These are phyloP conservation scores for Sicyos baderoa DNA, from an alignment of 306 rosid species.

Conservation along the genomic window DNA sequence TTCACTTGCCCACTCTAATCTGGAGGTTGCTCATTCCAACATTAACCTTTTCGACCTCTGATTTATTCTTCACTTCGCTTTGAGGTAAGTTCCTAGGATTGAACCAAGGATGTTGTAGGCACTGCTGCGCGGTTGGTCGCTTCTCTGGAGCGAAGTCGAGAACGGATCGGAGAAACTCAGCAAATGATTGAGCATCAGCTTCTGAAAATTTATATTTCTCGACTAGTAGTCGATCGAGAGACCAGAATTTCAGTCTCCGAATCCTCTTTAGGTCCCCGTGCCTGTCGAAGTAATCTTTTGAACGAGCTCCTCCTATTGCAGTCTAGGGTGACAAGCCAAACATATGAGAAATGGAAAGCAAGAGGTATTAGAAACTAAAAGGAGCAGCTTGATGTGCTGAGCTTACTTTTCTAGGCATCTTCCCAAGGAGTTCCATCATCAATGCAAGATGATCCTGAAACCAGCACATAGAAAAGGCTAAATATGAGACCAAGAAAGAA, in stretches of 20 bases:
- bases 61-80: conserved; percentile 32
- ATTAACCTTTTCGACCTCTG: conserved; percentile 37
- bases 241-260: conserved; percentile 72
- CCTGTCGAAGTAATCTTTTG: conserved; percentile 83
- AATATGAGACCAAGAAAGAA: not conserved
- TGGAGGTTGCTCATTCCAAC: conserved; percentile 72
- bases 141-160: conserved; percentile 75
- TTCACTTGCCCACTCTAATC: conserved; percentile 71
- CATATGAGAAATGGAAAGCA: conserved; percentile 19
- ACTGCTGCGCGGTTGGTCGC: conserved; percentile 85
- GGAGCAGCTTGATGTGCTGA: conserved; percentile 2
- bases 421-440: conserved; percentile 97
- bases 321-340: conserved; percentile 40
- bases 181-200: conserved; percentile 55
- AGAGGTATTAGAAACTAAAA: conserved; percentile 13
- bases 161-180: conserved; percentile 64
- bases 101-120: conserved; percentile 83
- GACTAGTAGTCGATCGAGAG: conserved; percentile 59
- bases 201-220: conserved; percentile 65
- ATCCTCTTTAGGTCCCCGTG: conserved; percentile 92
- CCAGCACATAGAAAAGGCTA: conserved; percentile 23
- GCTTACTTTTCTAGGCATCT: conserved; percentile 79
- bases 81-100: conserved; percentile 30
- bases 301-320: conserved; percentile 63
- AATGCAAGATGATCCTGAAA: conserved; percentile 93